Evolutionary conservation across 306 rosid species (phyloP).

Genomic region (Spatholobus suberectus): DNA sequence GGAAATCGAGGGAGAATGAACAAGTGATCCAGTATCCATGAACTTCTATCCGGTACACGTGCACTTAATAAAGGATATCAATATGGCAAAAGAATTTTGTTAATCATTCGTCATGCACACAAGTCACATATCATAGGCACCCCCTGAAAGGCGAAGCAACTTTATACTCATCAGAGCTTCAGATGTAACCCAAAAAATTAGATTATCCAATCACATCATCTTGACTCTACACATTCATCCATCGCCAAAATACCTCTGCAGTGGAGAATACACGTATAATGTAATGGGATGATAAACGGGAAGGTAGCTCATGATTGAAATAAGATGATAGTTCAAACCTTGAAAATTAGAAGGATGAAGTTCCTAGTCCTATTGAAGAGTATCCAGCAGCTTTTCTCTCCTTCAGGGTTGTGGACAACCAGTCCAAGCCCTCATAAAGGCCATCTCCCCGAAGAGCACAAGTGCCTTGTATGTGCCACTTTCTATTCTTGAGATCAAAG

Average conservation of each 20-base stretch:
- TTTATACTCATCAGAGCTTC: conserved; percentile 42
- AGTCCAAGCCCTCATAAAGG: conserved; percentile 98
- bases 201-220: conserved; percentile 34
- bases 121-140: conserved; percentile 33
- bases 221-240: conserved; percentile 22
- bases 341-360: conserved; percentile 76
- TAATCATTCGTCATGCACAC: conserved; percentile 44
- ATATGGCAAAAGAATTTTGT: conserved; percentile 29
- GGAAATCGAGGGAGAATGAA: conserved; percentile 39
- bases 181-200: conserved; percentile 35
- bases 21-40: conserved; percentile 35
- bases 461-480: conserved; percentile 98
- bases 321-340: conserved; percentile 42
- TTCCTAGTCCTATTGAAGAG: conserved; percentile 91
- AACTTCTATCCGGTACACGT: not conserved
- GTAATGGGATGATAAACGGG: not conserved
- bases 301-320: conserved; percentile 7
- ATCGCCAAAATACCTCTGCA: conserved; percentile 43
- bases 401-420: conserved; percentile 94
- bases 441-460: conserved; percentile 96
- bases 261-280: conserved; percentile 20
- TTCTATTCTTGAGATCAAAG: conserved; percentile 90
- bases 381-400: conserved; percentile 95
- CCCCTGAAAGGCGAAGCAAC: conserved; percentile 29
- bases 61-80: conserved; percentile 29